Evolutionary conservation across 306 rosid species (phyloP), one percentile per base, ranked within the genome.

Genomic region (Rubus parviflorus): DNA sequence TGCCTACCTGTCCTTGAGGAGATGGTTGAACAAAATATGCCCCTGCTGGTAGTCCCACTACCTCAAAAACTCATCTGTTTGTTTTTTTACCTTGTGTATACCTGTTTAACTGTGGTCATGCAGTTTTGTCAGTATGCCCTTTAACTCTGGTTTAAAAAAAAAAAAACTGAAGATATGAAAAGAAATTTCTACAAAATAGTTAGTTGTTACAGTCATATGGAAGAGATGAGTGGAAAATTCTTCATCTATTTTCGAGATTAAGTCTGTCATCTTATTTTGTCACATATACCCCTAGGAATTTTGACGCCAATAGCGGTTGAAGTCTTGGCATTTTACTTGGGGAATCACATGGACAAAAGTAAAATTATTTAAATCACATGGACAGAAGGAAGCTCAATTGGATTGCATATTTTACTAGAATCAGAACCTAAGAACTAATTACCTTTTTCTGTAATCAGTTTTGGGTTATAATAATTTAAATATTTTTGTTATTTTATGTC

Each of bases 1-100:
- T 94, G 97, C 84, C 85, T 89, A 67, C 85, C 94, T n/a, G 97
- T 86, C 70, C 98, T 94, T 11, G 87, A 92, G 84, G 91, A 90
- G 88, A 91, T 94, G 97, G 87, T 75, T 80, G 88, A 86, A 79
- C 93, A 89, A 56, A 84, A 84, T 68, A 86, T 94, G 76, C 98
- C 97, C 75, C 78, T 91, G 62, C 80, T 94, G 97, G 97, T 91
- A 89, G 48, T 60, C 38, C 60, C 53, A 60, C 69, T 8, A 7
- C 56, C 45, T 72, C 20, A 10, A n/a, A 64, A 19, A 19, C 51
- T 67, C 12, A 12, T 43, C 37, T 72, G 6, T 41, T 64, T 8
- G 12, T 25, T 22, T 42, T 13, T 30, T 30, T 25, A 1, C 37
- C 11, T 35, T 58, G 20, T 58, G 11, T 45, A 2, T 56, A 30